Evolutionary conservation across 164 flowering plant species (phyloP).

Genomic region (Chimonanthus praecox): DNA sequence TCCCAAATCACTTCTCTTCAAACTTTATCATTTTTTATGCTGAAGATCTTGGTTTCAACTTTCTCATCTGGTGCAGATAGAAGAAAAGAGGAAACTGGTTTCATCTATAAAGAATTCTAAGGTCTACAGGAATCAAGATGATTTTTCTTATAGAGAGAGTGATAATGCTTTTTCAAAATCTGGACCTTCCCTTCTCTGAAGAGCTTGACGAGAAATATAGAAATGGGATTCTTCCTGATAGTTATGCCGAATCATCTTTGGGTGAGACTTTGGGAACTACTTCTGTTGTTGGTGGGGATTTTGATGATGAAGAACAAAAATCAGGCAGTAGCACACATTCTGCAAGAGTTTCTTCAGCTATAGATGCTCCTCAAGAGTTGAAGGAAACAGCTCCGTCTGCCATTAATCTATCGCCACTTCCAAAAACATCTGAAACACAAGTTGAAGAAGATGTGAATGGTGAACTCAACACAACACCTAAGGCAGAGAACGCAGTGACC

Average conservation of each 20-base stretch:
- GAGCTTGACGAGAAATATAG: not conserved
- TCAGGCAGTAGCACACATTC: slow-evolving; percentile 7
- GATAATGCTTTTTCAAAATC: not conserved
- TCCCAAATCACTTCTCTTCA: not conserved
- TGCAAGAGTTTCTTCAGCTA: slow-evolving; percentile 10
- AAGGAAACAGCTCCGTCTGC: slow-evolving; percentile 18
- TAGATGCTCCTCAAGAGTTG: slow-evolving; percentile 1
- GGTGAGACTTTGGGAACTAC: not conserved
- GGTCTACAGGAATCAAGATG: not conserved
- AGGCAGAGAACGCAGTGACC: slow-evolving; percentile 34
- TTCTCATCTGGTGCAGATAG: slow-evolving; percentile 37
- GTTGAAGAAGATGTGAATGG: slow-evolving; percentile 1
- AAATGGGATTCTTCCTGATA: not conserved
- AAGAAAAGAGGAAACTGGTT: slow-evolving; percentile 67
- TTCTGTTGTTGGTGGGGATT: not conserved
- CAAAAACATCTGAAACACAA: slow-evolving; percentile 18
- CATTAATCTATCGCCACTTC: slow-evolving; percentile 34
- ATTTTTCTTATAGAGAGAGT: not conserved
- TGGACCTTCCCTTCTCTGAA: not conserved
- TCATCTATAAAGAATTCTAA: slow-evolving; percentile 43
- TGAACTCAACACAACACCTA: slow-evolving; percentile 4
- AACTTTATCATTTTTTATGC: not conserved
- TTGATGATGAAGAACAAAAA: not conserved
- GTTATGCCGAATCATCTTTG: not conserved
- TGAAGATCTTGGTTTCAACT: not conserved